These are phyloP conservation scores for Candida incommunis DNA, from an alignment of 805 yeast genomes.

Conservation along the genomic window DNA sequence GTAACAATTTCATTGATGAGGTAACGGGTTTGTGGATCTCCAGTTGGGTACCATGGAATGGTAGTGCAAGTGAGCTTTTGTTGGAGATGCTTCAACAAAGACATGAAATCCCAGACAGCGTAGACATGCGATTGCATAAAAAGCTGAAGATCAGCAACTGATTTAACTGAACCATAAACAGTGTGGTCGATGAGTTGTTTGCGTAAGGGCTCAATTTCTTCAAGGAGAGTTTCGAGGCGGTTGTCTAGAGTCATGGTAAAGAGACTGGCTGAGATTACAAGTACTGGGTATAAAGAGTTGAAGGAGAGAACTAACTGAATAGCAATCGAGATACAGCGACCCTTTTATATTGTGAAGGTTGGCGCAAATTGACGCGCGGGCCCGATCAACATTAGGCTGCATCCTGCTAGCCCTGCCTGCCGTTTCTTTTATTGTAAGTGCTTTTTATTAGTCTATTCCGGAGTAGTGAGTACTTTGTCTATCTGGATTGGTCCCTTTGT, in stretches of 20 bases:
- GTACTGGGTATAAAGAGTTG: too few species aligned
- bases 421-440: too few species aligned
- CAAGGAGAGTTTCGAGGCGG: slow-evolving; percentile 7
- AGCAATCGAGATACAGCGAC: too few species aligned
- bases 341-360: too few species aligned
- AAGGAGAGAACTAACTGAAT: too few species aligned
- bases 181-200: slow-evolving; percentile 9
- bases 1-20: slow-evolving; percentile 12
- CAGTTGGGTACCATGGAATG: slow-evolving; percentile 11
- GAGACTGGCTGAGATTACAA: too few species aligned
- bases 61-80: slow-evolving; percentile 8
- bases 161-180: slow-evolving; percentile 9
- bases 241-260: slow-evolving; percentile 4
- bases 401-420: too few species aligned
- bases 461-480: too few species aligned
- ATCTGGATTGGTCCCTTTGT: too few species aligned
- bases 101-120: slow-evolving; percentile 14
- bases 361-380: too few species aligned
- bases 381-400: too few species aligned
- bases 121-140: slow-evolving; percentile 11
- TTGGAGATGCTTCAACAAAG: slow-evolving; percentile 10
- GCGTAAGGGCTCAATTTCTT: slow-evolving; percentile 9
- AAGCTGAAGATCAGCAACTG: slow-evolving; percentile 7
- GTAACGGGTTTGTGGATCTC: slow-evolving; percentile 10
- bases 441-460: too few species aligned